phyloP scores from a whole-genome alignment of 75 land plant species.

The Cryptomeria japonica region DNA sequence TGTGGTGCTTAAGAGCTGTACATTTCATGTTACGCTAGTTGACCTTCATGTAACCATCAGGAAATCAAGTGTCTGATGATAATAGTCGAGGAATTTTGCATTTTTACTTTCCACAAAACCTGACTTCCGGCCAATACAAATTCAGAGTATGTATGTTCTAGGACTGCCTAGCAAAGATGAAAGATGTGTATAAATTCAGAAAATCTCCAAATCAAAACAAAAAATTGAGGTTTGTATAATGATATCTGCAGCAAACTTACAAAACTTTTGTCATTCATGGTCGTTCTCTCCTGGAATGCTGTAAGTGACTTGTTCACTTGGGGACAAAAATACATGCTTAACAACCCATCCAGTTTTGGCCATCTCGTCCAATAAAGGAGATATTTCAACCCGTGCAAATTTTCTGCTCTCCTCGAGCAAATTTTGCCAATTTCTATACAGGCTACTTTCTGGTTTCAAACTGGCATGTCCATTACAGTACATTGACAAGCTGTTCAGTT shows the following conservation, averaged over 20 bases:
- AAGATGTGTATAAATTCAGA: not conserved
- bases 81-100: not conserved
- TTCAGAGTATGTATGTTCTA: not conserved
- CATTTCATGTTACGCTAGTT: not conserved
- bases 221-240: not conserved
- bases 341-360: constrained; percentile 3
- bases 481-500: not conserved
- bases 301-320: constrained; percentile 10
- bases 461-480: constrained; percentile 2
- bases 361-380: constrained; percentile 6
- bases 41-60: not conserved
- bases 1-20: not conserved
- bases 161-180: not conserved
- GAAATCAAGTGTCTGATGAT: not conserved
- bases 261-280: not conserved
- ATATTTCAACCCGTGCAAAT: not conserved
- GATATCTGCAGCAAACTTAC: not conserved
- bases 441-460: not conserved
- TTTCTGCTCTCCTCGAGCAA: constrained; percentile 7
- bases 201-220: not conserved
- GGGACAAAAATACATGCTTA: constrained; percentile 8
- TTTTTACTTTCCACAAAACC: not conserved
- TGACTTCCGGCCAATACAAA: not conserved
- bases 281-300: not conserved
- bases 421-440: not conserved